Conservation (phyloP, 192 early-diverging fungal genomes). For the Entomortierella chlamydospora region DNA sequence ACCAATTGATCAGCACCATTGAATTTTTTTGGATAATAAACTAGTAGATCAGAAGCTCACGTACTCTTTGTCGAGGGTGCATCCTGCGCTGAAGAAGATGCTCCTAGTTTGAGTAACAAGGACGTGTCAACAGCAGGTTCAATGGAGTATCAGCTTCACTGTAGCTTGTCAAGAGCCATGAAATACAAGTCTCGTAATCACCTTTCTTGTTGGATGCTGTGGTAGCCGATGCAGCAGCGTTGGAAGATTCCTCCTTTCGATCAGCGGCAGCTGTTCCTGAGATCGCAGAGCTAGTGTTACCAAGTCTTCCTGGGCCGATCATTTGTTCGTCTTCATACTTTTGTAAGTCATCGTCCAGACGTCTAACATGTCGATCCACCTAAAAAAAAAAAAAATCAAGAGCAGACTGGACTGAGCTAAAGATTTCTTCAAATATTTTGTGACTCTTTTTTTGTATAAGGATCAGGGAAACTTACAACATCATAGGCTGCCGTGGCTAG, state of each 20-base stretch:
- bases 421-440: no score
- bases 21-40: not conserved
- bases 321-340: slow-evolving; percentile 95
- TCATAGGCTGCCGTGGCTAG: slow-evolving; percentile 95
- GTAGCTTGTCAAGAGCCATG: not conserved
- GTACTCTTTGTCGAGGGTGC: slow-evolving; percentile 56
- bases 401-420: no score
- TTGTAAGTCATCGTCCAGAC: slow-evolving; percentile 90
- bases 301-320: slow-evolving; percentile 64
- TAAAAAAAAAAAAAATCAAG: slow-evolving; percentile 37
- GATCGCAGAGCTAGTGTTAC: slow-evolving; percentile 44
- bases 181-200: not conserved
- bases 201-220: slow-evolving; percentile 44
- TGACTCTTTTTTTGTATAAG: no score
- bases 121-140: not conserved
- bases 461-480: slow-evolving; percentile 69
- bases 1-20: not conserved
- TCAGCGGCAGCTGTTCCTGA: slow-evolving; percentile 29
- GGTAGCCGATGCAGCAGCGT: slow-evolving; percentile 35
- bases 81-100: slow-evolving; percentile 27
- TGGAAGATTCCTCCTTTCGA: slow-evolving; percentile 59
- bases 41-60: not conserved
- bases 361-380: slow-evolving; percentile 90
- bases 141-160: no score
- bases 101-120: slow-evolving; percentile 2